Evolutionary conservation across 2,329 filamentous ascomycete genomes (phyloP), one percentile per base, ranked within the genome.

Genomic region (Lachnellula arida): DNA sequence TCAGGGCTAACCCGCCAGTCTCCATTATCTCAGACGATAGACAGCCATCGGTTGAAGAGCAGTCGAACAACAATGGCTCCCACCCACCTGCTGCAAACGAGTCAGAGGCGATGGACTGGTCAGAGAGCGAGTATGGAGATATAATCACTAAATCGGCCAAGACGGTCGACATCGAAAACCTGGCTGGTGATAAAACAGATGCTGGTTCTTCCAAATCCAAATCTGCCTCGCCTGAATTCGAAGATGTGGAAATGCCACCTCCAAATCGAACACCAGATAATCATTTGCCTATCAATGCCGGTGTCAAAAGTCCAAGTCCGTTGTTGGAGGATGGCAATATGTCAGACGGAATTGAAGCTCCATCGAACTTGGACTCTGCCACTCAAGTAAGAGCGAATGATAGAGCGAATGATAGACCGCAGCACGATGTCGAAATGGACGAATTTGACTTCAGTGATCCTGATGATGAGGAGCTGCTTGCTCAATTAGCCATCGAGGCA

Each of bases 391-490:
- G 54, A 32, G n/a, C n/a, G n/a, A n/a, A n/a, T n/a, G n/a, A n/a
- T n/a, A n/a, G n/a, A n/a, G n/a, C n/a, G n/a, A n/a, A n/a, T n/a
- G n/a, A n/a, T 11, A 12, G 40, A 32, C 52, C 39, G 7, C 40
- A 37, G 4, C 50, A 51, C 1, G 60, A 74, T 37, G 69, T 71
- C 28, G 75, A 81, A 34, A 76, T 77, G 43, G 83, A 86, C 49
- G 82, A 32, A 32, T 32, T 32, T 32, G 28, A 86, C 19, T 86
- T 87, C 64, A 94, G 89, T 35, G 93, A 97, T 61, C 88, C 91
- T 0, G 94, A 96, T 71, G 93, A 97, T 60, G 92, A 92, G 68
- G 91, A 96, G 64, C 79, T 99, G 6, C 81, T 97, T 54, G 84
- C 82, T 6, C 91, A 93, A 63, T 84, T 99, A 65, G 92, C 91